Conservation (phyloP, 306 rosid species). For the Malus fusca region DNA sequence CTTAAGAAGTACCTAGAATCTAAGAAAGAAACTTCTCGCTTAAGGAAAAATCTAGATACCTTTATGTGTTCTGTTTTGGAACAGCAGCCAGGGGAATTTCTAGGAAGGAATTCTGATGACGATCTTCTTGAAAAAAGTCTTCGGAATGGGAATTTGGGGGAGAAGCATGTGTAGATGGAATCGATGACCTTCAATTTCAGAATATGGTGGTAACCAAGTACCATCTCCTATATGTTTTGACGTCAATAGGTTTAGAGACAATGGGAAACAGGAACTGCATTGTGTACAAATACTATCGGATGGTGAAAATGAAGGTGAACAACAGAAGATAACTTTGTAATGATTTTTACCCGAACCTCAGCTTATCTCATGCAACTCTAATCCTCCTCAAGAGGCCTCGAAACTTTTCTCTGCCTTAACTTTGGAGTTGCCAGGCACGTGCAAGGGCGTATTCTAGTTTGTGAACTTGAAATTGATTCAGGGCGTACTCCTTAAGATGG, state of each 20-base stretch:
- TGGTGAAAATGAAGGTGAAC: slow-evolving; percentile 21
- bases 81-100: slow-evolving; percentile 10
- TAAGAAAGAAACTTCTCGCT: slow-evolving; percentile 43
- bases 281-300: slow-evolving; percentile 6
- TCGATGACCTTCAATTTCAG: slow-evolving; percentile 8
- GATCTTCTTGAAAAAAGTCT: slow-evolving; percentile 20
- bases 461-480: no score
- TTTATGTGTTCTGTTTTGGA: slow-evolving; percentile 23
- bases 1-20: slow-evolving; percentile 52
- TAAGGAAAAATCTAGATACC: slow-evolving; percentile 35
- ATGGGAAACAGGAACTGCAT: slow-evolving; percentile 12
- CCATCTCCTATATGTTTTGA: slow-evolving; percentile 9
- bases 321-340: not conserved
- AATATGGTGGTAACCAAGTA: slow-evolving; percentile 14
- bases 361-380: no score
- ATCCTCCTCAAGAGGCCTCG: no score
- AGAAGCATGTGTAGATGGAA: slow-evolving; percentile 23
- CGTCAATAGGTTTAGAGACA: slow-evolving; percentile 13
- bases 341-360: not conserved
- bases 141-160: not conserved
- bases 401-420: no score
- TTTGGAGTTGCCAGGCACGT: no score
- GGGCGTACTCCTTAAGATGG: no score
- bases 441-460: no score
- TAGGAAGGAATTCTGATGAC: slow-evolving; percentile 16